A percentile compares a stretch with the other conserved stretches of the same genome.
These are phyloP conservation scores for Ascochyta clinopodiicola DNA, from an alignment of 2,329 filamentous ascomycete genomes.

Conservation along the genomic window DNA sequence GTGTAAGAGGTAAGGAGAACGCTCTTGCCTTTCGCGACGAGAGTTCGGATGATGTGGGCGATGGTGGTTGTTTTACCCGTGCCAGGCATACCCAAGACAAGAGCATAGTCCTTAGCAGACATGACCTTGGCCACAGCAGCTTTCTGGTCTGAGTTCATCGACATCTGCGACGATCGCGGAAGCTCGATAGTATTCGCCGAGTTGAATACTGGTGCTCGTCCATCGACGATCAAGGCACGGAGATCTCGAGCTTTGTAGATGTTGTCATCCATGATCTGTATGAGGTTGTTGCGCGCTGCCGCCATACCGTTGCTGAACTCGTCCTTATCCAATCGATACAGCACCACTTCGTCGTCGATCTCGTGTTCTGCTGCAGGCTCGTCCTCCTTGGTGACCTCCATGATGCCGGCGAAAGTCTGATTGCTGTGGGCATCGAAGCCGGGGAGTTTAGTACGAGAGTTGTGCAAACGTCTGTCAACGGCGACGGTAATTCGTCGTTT, in stretches of 20 bases:
- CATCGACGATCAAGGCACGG: constrained; percentile 80
- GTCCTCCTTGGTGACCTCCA: constrained; percentile 74
- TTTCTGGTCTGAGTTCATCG: constrained; percentile 86
- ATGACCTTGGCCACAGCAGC: constrained; percentile 92
- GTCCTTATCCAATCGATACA: constrained; percentile 93
- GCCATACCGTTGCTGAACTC: constrained; percentile 99
- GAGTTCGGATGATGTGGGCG: constrained; percentile 90
- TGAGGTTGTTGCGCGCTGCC: constrained; percentile 88
- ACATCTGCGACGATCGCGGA: constrained; percentile 61
- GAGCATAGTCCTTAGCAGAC: constrained; percentile 90
- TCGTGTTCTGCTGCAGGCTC: constrained; percentile 34
- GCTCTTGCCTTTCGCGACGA: constrained; percentile 88
- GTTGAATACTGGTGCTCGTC: constrained; percentile 76
- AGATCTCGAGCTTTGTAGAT: constrained; percentile 74
- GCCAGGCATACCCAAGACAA: constrained; percentile 98
- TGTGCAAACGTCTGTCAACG: constrained; percentile 88
- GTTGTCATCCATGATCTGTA: constrained; percentile 87
- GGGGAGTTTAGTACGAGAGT: constrained; percentile 75
- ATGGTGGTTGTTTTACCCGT: constrained; percentile 99
- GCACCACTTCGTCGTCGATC: constrained; percentile 61
- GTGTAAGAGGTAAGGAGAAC: constrained; percentile 95
- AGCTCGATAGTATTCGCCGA: constrained; percentile 65
- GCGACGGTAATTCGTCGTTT: constrained; percentile 82
- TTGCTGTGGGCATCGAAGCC: constrained; percentile 80
- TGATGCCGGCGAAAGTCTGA: constrained; percentile 88